Percentiles rank a stretch among this genome's conserved stretches.
Evolutionary conservation across 495 filamentous ascomycete species (phyloP).

Genomic region (Talaromyces thailandensis): DNA sequence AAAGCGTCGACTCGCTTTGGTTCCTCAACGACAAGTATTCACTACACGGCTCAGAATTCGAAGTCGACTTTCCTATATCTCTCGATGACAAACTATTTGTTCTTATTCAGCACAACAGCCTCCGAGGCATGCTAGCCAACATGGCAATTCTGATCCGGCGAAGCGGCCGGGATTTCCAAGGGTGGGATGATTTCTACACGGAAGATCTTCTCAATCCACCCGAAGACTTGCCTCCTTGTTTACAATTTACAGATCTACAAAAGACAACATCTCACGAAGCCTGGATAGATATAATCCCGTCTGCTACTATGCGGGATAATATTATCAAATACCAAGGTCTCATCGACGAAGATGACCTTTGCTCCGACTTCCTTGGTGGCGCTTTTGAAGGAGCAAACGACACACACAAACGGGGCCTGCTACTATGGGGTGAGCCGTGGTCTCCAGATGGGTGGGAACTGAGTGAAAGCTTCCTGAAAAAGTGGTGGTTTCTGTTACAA

Average conservation of each 20-base stretch:
- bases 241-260: slow-evolving; percentile 21
- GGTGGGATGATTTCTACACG: slow-evolving; percentile 4
- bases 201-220: background rate
- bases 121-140: background rate
- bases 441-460: slow-evolving; percentile 26
- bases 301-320: slow-evolving; percentile 25
- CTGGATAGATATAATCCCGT: slow-evolving; percentile 33
- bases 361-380: slow-evolving; percentile 22
- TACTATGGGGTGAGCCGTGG: slow-evolving; percentile 37
- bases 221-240: background rate
- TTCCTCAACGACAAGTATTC: background rate
- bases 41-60: background rate
- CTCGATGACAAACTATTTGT: slow-evolving; percentile 1
- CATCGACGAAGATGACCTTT: slow-evolving; percentile 33
- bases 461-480: slow-evolving; percentile 22
- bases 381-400: background rate
- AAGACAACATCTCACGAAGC: slow-evolving; percentile 25
- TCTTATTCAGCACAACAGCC: background rate
- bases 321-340: slow-evolving; percentile 23
- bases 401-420: slow-evolving; percentile 11
- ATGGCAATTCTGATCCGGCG: background rate
- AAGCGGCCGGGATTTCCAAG: background rate
- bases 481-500: slow-evolving; percentile 29
- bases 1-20: background rate
- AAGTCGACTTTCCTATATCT: background rate